Conservation (phyloP, 2,329 filamentous ascomycete genomes). For the Chaetoscypha palmicola region DNA sequence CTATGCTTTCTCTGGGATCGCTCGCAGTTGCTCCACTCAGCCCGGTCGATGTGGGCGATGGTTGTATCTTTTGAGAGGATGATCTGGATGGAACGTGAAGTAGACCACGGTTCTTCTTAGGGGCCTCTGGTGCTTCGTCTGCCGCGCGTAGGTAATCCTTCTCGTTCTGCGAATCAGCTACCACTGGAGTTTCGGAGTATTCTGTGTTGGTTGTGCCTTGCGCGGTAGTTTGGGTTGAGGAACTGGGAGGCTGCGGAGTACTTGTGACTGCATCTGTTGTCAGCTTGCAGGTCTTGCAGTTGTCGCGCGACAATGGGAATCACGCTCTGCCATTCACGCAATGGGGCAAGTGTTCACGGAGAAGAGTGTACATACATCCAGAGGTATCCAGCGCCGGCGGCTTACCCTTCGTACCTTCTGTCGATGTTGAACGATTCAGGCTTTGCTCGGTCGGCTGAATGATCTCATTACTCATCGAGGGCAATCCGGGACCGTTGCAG, state of each 20-base stretch:
- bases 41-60: conserved; percentile 52
- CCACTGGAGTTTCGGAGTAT: conserved; percentile 24
- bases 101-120: conserved; percentile 41
- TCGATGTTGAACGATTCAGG: conserved; percentile 26
- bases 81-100: conserved; percentile 56
- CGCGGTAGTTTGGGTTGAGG: conserved; percentile 26
- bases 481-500: conserved; percentile 22
- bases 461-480: conserved; percentile 34
- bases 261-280: conserved; percentile 22
- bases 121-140: conserved; percentile 22
- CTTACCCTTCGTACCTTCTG: conserved; percentile 28
- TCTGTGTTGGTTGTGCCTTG: conserved; percentile 28
- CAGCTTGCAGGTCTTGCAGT: conserved; percentile 14
- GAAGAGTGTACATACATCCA: conserved; percentile 22
- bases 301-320: neutral
- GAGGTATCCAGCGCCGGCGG: conserved; percentile 29
- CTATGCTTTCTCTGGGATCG: conserved; percentile 55
- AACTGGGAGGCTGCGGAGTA: conserved; percentile 26
- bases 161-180: conserved; percentile 24
- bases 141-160: conserved; percentile 20
- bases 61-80: conserved; percentile 54
- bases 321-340: neutral
- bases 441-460: conserved; percentile 31
- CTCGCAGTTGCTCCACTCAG: conserved; percentile 53
- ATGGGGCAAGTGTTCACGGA: neutral